phyloP scores from a whole-genome alignment of 495 filamentous ascomycete genomes.

The Lophium mytilinum region DNA sequence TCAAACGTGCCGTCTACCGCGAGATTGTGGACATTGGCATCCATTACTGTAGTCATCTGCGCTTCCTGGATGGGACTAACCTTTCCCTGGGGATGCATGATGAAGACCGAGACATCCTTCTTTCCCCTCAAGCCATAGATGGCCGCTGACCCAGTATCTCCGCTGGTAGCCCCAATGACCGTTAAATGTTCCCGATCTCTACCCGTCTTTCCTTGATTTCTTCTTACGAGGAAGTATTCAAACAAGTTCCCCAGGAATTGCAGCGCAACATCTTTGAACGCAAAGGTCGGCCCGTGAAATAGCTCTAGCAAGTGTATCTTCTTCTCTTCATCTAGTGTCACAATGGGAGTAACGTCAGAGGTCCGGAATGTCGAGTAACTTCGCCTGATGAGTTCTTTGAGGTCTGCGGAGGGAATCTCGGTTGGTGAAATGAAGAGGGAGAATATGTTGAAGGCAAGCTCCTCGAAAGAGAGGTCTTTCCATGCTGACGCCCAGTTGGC shows the following conservation, averaged over 20 bases:
- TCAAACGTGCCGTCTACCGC: slow-evolving; percentile 85
- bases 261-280: slow-evolving; percentile 88
- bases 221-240: slow-evolving; percentile 84
- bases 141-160: slow-evolving; percentile 90
- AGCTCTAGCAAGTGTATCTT: slow-evolving; percentile 83
- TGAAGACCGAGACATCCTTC: slow-evolving; percentile 89
- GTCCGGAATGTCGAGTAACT: slow-evolving; percentile 84
- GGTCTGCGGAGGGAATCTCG: slow-evolving; percentile 74
- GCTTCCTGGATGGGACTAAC: slow-evolving; percentile 83
- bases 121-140: slow-evolving; percentile 97
- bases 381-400: slow-evolving; percentile 68
- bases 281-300: slow-evolving; percentile 94
- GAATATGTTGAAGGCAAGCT: slow-evolving; percentile 69
- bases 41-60: slow-evolving; percentile 88
- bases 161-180: slow-evolving; percentile 84
- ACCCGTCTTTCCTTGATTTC: slow-evolving; percentile 66
- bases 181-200: slow-evolving; percentile 75
- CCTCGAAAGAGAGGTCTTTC: slow-evolving; percentile 66
- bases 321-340: slow-evolving; percentile 55
- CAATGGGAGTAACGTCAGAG: slow-evolving; percentile 61
- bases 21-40: slow-evolving; percentile 83
- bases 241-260: slow-evolving; percentile 93
- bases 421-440: slow-evolving; percentile 70
- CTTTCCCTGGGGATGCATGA: slow-evolving; percentile 76
- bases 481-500: slow-evolving; percentile 56